These are phyloP conservation scores for Fusarium continuum DNA, from an alignment of 2,329 filamentous ascomycete genomes.

Conservation along the genomic window DNA sequence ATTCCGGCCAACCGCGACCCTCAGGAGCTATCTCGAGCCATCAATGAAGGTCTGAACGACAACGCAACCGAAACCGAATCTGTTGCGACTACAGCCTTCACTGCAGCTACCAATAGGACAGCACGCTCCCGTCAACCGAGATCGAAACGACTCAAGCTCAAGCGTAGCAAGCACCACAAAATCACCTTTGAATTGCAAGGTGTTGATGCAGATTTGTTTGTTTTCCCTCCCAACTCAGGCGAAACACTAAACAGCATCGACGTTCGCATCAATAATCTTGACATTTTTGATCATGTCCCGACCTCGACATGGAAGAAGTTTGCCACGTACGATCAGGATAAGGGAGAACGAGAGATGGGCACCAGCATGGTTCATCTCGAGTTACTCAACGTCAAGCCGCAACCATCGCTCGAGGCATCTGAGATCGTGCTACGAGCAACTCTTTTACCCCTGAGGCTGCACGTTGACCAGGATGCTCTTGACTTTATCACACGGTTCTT, in stretches of 20 bases:
- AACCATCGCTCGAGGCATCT: slow-evolving; percentile 83
- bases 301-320: slow-evolving; percentile 99
- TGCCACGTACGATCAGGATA: slow-evolving; percentile 89
- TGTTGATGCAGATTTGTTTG: slow-evolving; percentile 81
- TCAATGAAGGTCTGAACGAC: slow-evolving; percentile 90
- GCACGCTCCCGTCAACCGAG: slow-evolving; percentile 53
- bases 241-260: slow-evolving; percentile 91
- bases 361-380: slow-evolving; percentile 92
- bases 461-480: slow-evolving; percentile 96
- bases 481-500: slow-evolving; percentile 98
- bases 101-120: slow-evolving; percentile 64
- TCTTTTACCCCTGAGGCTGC: slow-evolving; percentile 84
- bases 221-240: slow-evolving; percentile 77
- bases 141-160: slow-evolving; percentile 74
- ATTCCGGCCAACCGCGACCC: slow-evolving; percentile 89
- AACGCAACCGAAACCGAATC: slow-evolving; percentile 89
- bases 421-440: slow-evolving; percentile 86
- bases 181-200: slow-evolving; percentile 93
- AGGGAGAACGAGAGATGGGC: slow-evolving; percentile 84
- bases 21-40: slow-evolving; percentile 79
- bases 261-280: slow-evolving; percentile 81
- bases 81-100: slow-evolving; percentile 78
- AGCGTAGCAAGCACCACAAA: slow-evolving; percentile 90
- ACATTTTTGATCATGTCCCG: slow-evolving; percentile 92
- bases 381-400: slow-evolving; percentile 85